Percentiles rank a stretch among this genome's conserved stretches.
Conservation (phyloP, 164 flowering plant genomes). For the Sedum album region DNA sequence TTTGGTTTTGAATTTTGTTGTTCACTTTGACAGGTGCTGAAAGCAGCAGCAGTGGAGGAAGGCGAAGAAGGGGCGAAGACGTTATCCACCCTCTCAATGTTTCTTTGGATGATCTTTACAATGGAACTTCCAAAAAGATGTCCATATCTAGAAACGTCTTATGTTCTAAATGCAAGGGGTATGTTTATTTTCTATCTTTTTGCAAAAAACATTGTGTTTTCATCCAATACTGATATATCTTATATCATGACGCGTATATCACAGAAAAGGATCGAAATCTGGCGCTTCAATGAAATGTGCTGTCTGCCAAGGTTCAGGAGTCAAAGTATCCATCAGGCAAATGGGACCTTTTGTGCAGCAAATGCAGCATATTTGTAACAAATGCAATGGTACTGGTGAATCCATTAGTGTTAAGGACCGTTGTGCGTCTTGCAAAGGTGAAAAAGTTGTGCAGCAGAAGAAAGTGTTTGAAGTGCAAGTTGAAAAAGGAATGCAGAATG, state of each 20-base stretch:
- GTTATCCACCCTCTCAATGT: slow-evolving; percentile 51
- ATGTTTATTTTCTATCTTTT: too few relatives aligned
- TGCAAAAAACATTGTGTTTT: too few relatives aligned
- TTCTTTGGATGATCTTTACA: slow-evolving; percentile 43
- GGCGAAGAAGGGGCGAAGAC: slow-evolving; percentile 57
- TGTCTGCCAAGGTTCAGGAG: slow-evolving; percentile 47
- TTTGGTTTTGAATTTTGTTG: neutral
- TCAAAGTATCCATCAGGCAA: slow-evolving; percentile 48
- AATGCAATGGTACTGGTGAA: slow-evolving; percentile 46
- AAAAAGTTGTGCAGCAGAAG: slow-evolving; percentile 43
- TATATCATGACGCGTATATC: too few relatives aligned
- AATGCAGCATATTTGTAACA: slow-evolving; percentile 47
- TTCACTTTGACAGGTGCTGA: slow-evolving; percentile 31
- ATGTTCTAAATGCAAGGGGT: slow-evolving; percentile 58
- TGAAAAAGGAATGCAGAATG: too few relatives aligned
- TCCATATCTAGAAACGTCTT: slow-evolving; percentile 44
- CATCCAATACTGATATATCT: neutral
- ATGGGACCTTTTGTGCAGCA: slow-evolving; percentile 57
- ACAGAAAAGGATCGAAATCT: slow-evolving; percentile 57
- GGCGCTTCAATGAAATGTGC: slow-evolving; percentile 41
- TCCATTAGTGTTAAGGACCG: slow-evolving; percentile 42
- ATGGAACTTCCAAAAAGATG: slow-evolving; percentile 55
- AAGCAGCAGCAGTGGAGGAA: slow-evolving; percentile 49
- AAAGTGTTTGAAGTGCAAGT: too few relatives aligned
- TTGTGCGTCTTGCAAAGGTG: slow-evolving; percentile 43